Evolutionary conservation across 345 rosid genomes (phyloP).

Genomic region (Boechera divaricarpa): DNA sequence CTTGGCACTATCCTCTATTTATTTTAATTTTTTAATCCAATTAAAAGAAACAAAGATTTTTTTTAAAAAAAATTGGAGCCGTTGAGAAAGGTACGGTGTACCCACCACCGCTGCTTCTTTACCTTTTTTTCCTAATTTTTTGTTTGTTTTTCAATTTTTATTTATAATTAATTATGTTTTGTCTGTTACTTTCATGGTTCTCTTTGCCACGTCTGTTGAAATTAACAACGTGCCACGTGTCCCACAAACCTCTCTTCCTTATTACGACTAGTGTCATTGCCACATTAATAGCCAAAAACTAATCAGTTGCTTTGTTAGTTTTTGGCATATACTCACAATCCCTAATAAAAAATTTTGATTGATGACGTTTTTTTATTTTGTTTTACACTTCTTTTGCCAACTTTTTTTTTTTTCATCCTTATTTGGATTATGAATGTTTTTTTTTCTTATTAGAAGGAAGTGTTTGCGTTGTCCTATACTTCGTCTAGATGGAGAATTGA

Average conservation of each 20-base stretch:
- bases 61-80: slow-evolving; percentile 8
- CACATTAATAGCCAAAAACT: slow-evolving; percentile 15
- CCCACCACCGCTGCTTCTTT: slow-evolving; percentile 43
- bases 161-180: slow-evolving; percentile 25
- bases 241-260: neutral
- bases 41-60: neutral
- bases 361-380: slow-evolving; percentile 1
- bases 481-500: slow-evolving; percentile 18
- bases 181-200: slow-evolving; percentile 37
- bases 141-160: neutral
- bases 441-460: neutral
- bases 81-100: slow-evolving; percentile 47
- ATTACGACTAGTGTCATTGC: slow-evolving; percentile 22
- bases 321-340: slow-evolving; percentile 38
- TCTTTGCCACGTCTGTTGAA: slow-evolving; percentile 40
- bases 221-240: slow-evolving; percentile 29
- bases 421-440: neutral
- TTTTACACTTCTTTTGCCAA: slow-evolving; percentile 9
- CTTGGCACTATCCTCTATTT: slow-evolving; percentile 33
- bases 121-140: slow-evolving; percentile 18
- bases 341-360: neutral
- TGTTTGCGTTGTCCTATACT: slow-evolving; percentile 1
- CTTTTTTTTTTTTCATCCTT: neutral
- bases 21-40: neutral
- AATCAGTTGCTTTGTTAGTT: slow-evolving; percentile 19